Base-by-base conservation (phyloP, 768 basidiomycete genomes). In the Suillus paluster region DNA sequence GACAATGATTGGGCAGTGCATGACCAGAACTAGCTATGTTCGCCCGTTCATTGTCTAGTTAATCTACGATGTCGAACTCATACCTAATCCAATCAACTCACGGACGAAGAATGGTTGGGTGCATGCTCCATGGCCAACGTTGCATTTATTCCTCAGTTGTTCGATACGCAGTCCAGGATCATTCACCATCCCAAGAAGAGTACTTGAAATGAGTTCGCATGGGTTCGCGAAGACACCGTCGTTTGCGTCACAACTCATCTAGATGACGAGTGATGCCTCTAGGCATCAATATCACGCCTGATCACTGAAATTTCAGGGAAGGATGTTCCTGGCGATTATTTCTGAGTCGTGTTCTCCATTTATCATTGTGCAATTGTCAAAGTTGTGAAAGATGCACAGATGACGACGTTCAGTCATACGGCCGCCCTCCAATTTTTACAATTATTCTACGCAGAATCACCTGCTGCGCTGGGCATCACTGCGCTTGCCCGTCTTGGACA, bases 341-440 rank as follows among this genome's bases (percentile, higher is more conserved):
- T 33, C 27, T 54, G 67, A 68, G 10, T 44, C 9, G 42, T n/a
- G 8, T 44, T 44, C n/a, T 44, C 42, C n/a, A n/a, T 44, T 10
- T n/a, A 66, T 59, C 67, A 71, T 57, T 70, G 68, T 27, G 63
- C 63, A n/a, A 46, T 70, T 17, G 46, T 70, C 39, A 42, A 50
- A 23, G 53, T 70, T 4, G 62, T 66, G 27, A 50, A 25, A 45
- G 9, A 57, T 2, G 48, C 42, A 9, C 49, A 50, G 19, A 36
- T 19, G 23, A 59, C 63, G 42, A 57, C 41, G 12, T 61, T 63
- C 23, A 33, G 23, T 14, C 36, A 57, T 38, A 68, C 62, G n/a
- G 27, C 62, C 1, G 58, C 61, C 14, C 36, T 71, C 54, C 67
- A 68, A 41, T 71, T 71, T 60, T 48, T 71, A 6, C 70, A 68